Evolutionary conservation across 2,329 filamentous ascomycete genomes (phyloP).

Genomic region (Talaromyces amestolkiae): DNA sequence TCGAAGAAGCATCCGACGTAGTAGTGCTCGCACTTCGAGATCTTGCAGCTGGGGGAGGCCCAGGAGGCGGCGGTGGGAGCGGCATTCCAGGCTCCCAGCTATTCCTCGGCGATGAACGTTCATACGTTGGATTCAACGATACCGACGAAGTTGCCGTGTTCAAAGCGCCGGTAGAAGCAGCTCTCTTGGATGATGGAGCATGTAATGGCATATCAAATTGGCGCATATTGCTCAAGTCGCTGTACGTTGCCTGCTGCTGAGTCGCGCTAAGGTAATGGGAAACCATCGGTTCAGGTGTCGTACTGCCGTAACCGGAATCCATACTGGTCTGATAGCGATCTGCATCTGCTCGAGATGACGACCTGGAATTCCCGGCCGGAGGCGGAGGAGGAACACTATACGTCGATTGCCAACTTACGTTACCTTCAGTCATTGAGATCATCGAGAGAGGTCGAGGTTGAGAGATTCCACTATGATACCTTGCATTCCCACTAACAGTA

Average conservation of each 20-base stretch:
- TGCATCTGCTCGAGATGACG: constrained; percentile 33
- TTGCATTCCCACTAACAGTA: constrained; percentile 14
- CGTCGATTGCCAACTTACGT: constrained; percentile 28
- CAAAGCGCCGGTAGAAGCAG: constrained; percentile 46
- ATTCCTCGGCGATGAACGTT: constrained; percentile 32
- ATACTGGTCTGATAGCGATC: constrained; percentile 27
- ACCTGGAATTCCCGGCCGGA: constrained; percentile 31
- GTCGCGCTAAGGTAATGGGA: constrained; percentile 2
- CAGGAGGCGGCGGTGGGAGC: constrained; percentile 48
- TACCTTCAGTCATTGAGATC: constrained; percentile 28
- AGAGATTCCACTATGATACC: constrained; percentile 13
- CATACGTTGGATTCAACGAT: constrained; percentile 34
- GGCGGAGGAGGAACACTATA: constrained; percentile 36
- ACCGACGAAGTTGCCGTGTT: constrained; percentile 36
- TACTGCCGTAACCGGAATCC: constrained; percentile 11
- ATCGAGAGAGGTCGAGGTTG: constrained; percentile 35
- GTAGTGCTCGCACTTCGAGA: constrained; percentile 41
- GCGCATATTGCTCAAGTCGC: constrained; percentile 18
- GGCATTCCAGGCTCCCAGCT: constrained; percentile 48
- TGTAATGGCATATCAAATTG: constrained; percentile 28
- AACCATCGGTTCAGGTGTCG: constrained; percentile 8
- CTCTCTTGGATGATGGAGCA: constrained; percentile 43
- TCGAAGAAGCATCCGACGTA: constrained; percentile 31
- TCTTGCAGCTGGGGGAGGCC: constrained; percentile 42
- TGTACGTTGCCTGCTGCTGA: constrained; percentile 22